Evolutionary conservation across 1,284 basidiomycete species (phyloP).

Genomic region (Phellopilus nigrolimitatus): DNA sequence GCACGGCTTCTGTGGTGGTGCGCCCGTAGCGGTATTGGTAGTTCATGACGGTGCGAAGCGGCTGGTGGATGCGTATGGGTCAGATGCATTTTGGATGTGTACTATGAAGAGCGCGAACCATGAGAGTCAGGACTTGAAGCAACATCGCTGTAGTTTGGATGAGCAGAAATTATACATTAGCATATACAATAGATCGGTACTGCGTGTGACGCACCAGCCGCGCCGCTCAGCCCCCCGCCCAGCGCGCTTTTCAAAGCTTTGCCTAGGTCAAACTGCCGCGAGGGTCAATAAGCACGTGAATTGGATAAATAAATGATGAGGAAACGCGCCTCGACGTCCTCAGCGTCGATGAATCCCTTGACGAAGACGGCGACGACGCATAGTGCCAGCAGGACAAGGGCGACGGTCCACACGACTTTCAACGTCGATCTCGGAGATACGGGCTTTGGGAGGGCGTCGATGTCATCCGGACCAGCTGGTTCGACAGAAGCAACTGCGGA

Average conservation of each 20-base stretch:
- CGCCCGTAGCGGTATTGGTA: slow-evolving; percentile 86
- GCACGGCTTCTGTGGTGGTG: slow-evolving; percentile 56
- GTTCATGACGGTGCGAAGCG: slow-evolving; percentile 86
- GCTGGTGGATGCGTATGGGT: slow-evolving; percentile 32
- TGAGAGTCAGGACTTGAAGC: slow-evolving; percentile 79
- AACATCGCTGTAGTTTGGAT: slow-evolving; percentile 63
- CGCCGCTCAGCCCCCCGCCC: slow-evolving; percentile 83
- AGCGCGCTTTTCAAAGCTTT: slow-evolving; percentile 74
- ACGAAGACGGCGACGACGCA: slow-evolving; percentile 39
- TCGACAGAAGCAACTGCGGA: too few species aligned
- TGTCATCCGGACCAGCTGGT: too few species aligned
- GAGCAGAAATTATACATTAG: neutral
- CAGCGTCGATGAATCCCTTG: slow-evolving; percentile 63
- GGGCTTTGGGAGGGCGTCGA: too few species aligned
- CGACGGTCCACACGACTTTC: slow-evolving; percentile 20
- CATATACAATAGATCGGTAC: neutral
- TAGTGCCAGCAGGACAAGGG: slow-evolving; percentile 30
- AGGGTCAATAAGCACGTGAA: neutral
- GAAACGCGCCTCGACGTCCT: slow-evolving; percentile 55
- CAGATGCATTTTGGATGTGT: slow-evolving; percentile 12
- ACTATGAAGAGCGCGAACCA: slow-evolving; percentile 41
- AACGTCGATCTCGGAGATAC: too few species aligned
- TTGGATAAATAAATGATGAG: neutral
- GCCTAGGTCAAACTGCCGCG: slow-evolving; percentile 67
- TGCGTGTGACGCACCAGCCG: slow-evolving; percentile 49